These are phyloP conservation scores for Cladosporium velox DNA, from an alignment of 2,329 filamentous ascomycete genomes.

Conservation along the genomic window DNA sequence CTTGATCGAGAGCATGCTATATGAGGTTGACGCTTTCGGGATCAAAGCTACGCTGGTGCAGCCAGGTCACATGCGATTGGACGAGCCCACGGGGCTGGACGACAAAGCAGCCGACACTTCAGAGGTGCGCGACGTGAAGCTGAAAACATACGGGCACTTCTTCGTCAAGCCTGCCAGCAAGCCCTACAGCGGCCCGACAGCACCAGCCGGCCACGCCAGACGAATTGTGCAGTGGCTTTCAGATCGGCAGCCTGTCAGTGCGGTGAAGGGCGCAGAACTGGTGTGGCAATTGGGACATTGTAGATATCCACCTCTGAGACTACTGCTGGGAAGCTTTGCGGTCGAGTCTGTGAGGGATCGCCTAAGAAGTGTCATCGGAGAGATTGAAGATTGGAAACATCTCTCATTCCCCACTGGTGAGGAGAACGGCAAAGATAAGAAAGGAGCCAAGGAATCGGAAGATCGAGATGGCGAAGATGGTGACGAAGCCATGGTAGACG, in stretches of 20 bases:
- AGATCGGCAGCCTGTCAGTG: slow-evolving; percentile 87
- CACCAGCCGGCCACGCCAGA: slow-evolving; percentile 84
- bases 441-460: slow-evolving; percentile 29
- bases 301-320: slow-evolving; percentile 81
- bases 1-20: slow-evolving; percentile 92
- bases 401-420: slow-evolving; percentile 38
- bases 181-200: slow-evolving; percentile 74
- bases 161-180: slow-evolving; percentile 82
- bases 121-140: slow-evolving; percentile 31
- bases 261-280: slow-evolving; percentile 87
- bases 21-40: slow-evolving; percentile 89
- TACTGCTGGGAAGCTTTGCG: slow-evolving; percentile 89
- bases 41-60: slow-evolving; percentile 93
- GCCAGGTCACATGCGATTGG: slow-evolving; percentile 81
- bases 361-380: slow-evolving; percentile 86
- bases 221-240: slow-evolving; percentile 94
- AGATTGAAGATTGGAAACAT: slow-evolving; percentile 53
- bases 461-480: slow-evolving; percentile 26
- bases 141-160: slow-evolving; percentile 89
- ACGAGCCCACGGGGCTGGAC: slow-evolving; percentile 62
- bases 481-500: slow-evolving; percentile 29
- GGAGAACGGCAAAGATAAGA: slow-evolving; percentile 31
- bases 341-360: slow-evolving; percentile 94
- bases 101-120: slow-evolving; percentile 30
- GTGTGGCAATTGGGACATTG: slow-evolving; percentile 95